Evolutionary conservation across 805 yeast species (phyloP), one percentile per base, ranked within the genome.

Genomic region (Zygosaccharomyces siamensis): DNA sequence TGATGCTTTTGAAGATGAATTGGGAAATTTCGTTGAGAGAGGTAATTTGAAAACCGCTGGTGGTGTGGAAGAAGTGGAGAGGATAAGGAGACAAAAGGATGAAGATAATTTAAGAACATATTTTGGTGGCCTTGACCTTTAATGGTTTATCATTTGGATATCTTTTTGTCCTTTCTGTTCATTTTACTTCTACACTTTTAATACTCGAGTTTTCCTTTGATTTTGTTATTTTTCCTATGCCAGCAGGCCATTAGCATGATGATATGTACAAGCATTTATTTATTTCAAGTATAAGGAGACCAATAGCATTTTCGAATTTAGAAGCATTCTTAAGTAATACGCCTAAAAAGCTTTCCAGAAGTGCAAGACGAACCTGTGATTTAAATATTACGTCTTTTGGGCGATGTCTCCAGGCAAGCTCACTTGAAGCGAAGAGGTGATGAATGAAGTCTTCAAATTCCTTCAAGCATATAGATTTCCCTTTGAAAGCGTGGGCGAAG

Each of bases 1-100:
- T 21, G 84, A 80, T 53, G 84, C 83, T 46, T 92, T 92, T 60
- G 87, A 85, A 62, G 89, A 86, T 41, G 98, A 92, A 62, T 70
- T 92, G 5, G 93, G 83, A 1, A 84, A 79, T 18, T 92, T 89
- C 72, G 96, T 92, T 6, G 90, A 76, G 5, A 92, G 83, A 38
- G 76, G 79, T 26, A 85, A 77, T 61, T 72, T 92, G 49, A 87
- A 86, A 61, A 84, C 80, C 54, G 79, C 89, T 16, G 97, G 97
- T 5, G 97, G 98, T 1, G 77, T 89, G 18, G 95, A 86, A 52
- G 97, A 89, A 58, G 71, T 87, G 18, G 98, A 92, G 57, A 73
- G 87, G 51, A 56, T 74, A 43, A 73, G 97, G 50, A 74, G 72
- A 56, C 69, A 75, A 52, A 83, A 86, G 54, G 95, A 89, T 66